These are phyloP conservation scores for Neurospora sp. DNA, from an alignment of 495 filamentous ascomycete genomes.

Conservation along the genomic window DNA sequence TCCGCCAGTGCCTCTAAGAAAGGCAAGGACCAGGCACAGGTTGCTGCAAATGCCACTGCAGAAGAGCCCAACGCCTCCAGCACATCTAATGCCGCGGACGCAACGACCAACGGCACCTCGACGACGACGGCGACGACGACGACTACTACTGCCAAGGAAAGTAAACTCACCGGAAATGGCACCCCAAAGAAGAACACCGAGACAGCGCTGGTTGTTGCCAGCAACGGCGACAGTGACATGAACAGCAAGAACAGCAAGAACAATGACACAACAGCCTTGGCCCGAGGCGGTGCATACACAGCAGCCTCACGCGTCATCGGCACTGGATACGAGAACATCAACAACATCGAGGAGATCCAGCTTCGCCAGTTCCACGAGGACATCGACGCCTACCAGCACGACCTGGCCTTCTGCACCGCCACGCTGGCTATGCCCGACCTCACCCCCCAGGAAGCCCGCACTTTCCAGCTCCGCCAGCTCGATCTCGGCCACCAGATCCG, in stretches of 20 bases:
- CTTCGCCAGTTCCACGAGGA: constrained; percentile 33
- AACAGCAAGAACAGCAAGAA: neutral
- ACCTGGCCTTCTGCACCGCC: constrained; percentile 27
- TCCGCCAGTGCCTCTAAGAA: neutral
- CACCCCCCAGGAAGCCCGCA: constrained; percentile 33
- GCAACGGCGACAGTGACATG: neutral
- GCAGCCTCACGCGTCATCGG: neutral
- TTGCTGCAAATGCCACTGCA: neutral
- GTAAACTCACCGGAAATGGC: neutral
- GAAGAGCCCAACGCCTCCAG: neutral
- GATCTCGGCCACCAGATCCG: constrained; percentile 35
- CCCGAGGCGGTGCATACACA: neutral
- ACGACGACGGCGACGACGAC: neutral
- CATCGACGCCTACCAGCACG: constrained; percentile 30
- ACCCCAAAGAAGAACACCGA: neutral
- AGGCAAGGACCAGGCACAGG: neutral
- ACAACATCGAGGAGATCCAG: constrained; percentile 28
- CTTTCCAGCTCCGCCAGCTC: constrained; percentile 28
- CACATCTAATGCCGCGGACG: neutral
- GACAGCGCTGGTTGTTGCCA: neutral
- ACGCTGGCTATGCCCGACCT: constrained; percentile 24
- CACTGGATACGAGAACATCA: neutral
- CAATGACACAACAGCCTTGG: neutral
- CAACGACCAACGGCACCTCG: neutral
- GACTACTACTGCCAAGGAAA: neutral